Evolutionary conservation across 495 filamentous ascomycete species (phyloP).

Genomic region (Aspergillus hancockii): DNA sequence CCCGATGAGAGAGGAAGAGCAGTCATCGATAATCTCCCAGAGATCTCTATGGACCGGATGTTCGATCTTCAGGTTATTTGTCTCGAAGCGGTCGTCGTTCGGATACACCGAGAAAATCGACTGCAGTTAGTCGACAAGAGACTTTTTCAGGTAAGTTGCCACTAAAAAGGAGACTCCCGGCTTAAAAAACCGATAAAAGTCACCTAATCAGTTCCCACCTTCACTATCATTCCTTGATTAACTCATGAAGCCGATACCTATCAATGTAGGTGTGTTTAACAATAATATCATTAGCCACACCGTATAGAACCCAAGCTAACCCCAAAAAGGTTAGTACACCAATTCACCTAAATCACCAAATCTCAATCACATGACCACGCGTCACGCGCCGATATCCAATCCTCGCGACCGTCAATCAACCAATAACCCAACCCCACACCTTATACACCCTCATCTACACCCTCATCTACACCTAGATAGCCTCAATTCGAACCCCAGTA

Average conservation of each 20-base stretch:
- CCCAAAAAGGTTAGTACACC: constrained; percentile 11
- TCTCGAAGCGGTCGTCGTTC: constrained; percentile 24
- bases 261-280: no score
- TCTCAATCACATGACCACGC: constrained; percentile 30
- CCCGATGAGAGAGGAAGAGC: constrained; percentile 25
- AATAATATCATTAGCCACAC: no score
- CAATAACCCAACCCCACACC: not conserved
- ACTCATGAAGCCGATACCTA: no score
- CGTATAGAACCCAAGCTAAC: no score
- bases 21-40: constrained; percentile 33
- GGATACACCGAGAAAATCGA: constrained; percentile 31
- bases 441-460: not conserved
- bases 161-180: no score
- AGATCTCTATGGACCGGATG: constrained; percentile 23
- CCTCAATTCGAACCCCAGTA: not conserved
- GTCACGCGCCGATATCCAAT: constrained; percentile 20
- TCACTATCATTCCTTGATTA: no score
- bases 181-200: no score
- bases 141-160: no score
- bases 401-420: constrained; percentile 6
- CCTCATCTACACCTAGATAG: not conserved
- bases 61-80: constrained; percentile 30
- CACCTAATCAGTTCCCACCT: no score
- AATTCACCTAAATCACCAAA: not conserved
- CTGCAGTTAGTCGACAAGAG: no score